Evolutionary conservation across 805 yeast species (phyloP), one percentile per base, ranked within the genome.

Genomic region (Pichia heedii): DNA sequence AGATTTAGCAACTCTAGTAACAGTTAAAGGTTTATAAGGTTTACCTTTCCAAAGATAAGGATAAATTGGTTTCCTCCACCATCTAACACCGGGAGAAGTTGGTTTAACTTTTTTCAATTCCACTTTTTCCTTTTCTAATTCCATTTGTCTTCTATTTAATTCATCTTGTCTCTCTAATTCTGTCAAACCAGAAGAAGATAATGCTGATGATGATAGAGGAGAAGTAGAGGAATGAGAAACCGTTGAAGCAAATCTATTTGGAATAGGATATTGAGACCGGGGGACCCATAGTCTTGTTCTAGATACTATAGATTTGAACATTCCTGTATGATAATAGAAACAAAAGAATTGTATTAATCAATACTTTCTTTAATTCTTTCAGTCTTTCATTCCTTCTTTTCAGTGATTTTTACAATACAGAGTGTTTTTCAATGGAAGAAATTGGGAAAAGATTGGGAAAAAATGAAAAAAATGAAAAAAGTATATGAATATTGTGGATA

Each of bases 51-150:
- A 83, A 49, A 93, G 68, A 62, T 93, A 84, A 15, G 85, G 82
- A 62, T 89, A 89, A 16, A 88, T 71, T 36, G 97, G 97, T 52
- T 80, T 77, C 55, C 87, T 76, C 70, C 77, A 86, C 87, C 96
- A 87, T 56, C 95, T 76, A 49, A 86, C 65, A 58, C 94, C 89
- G 0, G 96, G 96, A 37, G 93, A 82, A 22, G 79, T 75, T 39
- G 93, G 90, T 54, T 86, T 86, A 55, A 78, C 76, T 48, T 75
- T 73, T 63, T 84, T 86, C 71, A 88, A 71, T 53, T 73, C 73
- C 26, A 84, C 86, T 47, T 75, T 74, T 36, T 82, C 79, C 58
- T 79, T 77, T 43, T 85, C 74, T 50, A 85, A 71, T 59, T 79
- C 81, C 38, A 84, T 70, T 65, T 88, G 93, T 62, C 82, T 73